phyloP scores from a whole-genome alignment of 441 rosid species.

The Croton setiger region DNA sequence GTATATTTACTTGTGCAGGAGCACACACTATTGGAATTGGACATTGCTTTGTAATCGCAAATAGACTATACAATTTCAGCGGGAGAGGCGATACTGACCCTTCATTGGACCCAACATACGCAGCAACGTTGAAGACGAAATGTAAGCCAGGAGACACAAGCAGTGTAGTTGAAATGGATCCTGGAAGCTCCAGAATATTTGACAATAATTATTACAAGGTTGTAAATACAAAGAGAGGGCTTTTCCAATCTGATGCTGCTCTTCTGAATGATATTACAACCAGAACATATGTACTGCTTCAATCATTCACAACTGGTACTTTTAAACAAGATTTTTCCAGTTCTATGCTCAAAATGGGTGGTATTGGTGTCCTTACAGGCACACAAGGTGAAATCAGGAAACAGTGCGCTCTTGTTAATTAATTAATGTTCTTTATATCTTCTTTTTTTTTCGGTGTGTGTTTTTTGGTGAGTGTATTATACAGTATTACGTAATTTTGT shows the following conservation, averaged over 20 bases:
- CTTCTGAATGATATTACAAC: slow-evolving; percentile 7
- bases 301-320: neutral
- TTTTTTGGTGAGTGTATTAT: no score
- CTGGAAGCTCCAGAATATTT: slow-evolving; percentile 7
- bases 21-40: slow-evolving; percentile 56
- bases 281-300: neutral
- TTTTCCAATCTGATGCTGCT: slow-evolving; percentile 16
- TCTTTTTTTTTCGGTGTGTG: no score
- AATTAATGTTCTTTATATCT: neutral
- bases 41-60: slow-evolving; percentile 1
- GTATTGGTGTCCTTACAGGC: slow-evolving; percentile 15
- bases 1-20: no score
- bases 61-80: slow-evolving; percentile 20
- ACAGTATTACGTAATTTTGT: no score
- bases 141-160: slow-evolving; percentile 5
- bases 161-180: slow-evolving; percentile 11
- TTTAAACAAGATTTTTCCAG: slow-evolving; percentile 3
- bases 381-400: slow-evolving; percentile 19
- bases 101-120: slow-evolving; percentile 3
- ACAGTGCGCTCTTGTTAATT: slow-evolving; percentile 6
- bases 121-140: slow-evolving; percentile 8
- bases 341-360: slow-evolving; percentile 14
- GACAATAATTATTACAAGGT: slow-evolving; percentile 10
- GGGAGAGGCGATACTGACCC: slow-evolving; percentile 21
- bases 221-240: slow-evolving; percentile 9